Evolutionary conservation across 306 rosid genomes (phyloP), one percentile per base, ranked within the genome.

Genomic region (Vicia sativa): DNA sequence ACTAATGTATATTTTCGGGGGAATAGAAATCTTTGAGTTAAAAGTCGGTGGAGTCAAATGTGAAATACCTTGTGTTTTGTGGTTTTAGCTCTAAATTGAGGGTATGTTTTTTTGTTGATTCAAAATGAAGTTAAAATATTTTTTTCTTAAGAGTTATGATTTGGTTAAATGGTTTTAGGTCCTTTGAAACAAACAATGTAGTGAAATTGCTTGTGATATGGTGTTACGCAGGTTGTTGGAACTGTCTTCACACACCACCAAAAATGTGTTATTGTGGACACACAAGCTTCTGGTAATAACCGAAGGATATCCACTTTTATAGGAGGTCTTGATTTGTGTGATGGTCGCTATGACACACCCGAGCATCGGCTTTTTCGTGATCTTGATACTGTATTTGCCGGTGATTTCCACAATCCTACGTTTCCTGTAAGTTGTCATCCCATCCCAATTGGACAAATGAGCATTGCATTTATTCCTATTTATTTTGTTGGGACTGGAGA

Each of bases 271-370:
- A 78, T 95, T 25, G 87, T 95, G 62, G 99, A 95, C 74, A 81
- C 99, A 44, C 99, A 90, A 54, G 95, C 87, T 53, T 7, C 14
- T 59, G 96, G 97, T 54, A 90, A 88, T 81, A 65, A 88, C 53
- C 73, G 97, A 42, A 95, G 81, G 85, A 81, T 95, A 76, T 87
- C 97, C 71, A 70, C 95, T 61, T 95, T 95, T 85, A 16, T 88
- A 57, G 99, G 99, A 77, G 99, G 99, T 67, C 86, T 95, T 73
- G 97, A 95, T 81, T 74, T 90, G 14, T 95, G 99, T 79, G 95
- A 90, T 74, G 99, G 97, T 70, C 96, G 99, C n/a, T 95, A 90
- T 62, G 99, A 90, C 77, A 95, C 99, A 6, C 97, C 99, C 3
- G 84, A 90, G 80, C 99, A 95, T 82, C 86, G 95, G 21, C 83